Base-by-base conservation (phyloP, 2,329 filamentous ascomycete species). In the Colletotrichum sp. region DNA sequence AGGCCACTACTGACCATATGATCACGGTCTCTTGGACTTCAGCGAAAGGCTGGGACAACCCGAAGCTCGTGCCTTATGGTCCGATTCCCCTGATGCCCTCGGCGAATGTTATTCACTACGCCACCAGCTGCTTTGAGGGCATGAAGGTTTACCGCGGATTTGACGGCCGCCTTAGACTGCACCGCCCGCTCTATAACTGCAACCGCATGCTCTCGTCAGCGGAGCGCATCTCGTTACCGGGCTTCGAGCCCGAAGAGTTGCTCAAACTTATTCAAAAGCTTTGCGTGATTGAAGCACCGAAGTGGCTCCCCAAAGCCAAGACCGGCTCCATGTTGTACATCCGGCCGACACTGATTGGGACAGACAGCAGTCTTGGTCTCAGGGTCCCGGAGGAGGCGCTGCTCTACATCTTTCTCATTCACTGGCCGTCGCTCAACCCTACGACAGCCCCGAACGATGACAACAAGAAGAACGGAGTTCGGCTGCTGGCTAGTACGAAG, bases 81-180 rank as follows among this genome's bases (percentile, higher is more conserved):
- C 92, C 93, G 5, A 85, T 95, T 15, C 86, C 87, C 71, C 89
- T 95, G 79, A 91, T 93, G 83, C 94, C 94, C 5, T 94, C 91
- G 7, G 92, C 93, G 6, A 92, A 90, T 13, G 91, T 91, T 69
- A 87, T 95, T 60, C 94, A 95, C 84, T 95, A 95, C 84, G 94
- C 93, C 15, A 95, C 93, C 34, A 92, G 94, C 80, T 95, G 93
- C 81, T 95, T 95, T 84, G 94, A 95, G 84, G 94, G 94, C 9
- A 77, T 85, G 66, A 95, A 95, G 83, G 89, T 92, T 16, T 95
- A 95, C 86, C 90, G 94, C 67, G 94, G 93, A 39, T 88, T 88
- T 75, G 92, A 94, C 80, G 90, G 90, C 78, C 90, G 89, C 78
- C 86, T 94, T 55, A 90, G 93, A 28, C 85, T 94, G 18, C 94